These are phyloP conservation scores for Alternaria panax DNA, from an alignment of 2,329 filamentous ascomycete species.

Conservation along the genomic window DNA sequence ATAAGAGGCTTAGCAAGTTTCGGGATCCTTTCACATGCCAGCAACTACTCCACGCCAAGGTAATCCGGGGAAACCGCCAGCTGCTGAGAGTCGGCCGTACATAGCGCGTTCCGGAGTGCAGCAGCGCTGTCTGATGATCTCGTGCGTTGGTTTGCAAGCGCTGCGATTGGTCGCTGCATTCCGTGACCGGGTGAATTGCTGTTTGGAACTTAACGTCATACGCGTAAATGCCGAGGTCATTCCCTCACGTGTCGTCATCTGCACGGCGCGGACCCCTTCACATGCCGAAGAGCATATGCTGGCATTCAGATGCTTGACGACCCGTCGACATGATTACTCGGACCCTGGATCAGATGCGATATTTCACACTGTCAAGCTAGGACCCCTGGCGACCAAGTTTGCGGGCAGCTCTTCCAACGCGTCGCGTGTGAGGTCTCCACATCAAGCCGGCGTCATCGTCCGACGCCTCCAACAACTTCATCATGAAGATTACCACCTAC, in stretches of 20 bases:
- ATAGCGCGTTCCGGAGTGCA: constrained; percentile 30
- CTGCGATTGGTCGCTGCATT: constrained; percentile 36
- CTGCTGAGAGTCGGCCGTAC: constrained; percentile 36
- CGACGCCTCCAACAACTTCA: not conserved
- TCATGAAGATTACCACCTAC: not conserved
- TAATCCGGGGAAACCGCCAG: constrained; percentile 30
- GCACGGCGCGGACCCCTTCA: constrained; percentile 7
- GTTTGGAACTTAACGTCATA: constrained; percentile 41
- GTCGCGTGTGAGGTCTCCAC: constrained; percentile 16
- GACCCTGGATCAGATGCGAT: not conserved
- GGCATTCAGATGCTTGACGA: constrained; percentile 19
- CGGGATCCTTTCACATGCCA: constrained; percentile 49
- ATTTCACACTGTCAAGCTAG: not conserved
- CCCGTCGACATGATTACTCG: not conserved
- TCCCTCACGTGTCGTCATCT: constrained; percentile 21
- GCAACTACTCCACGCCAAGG: constrained; percentile 36
- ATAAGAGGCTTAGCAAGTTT: constrained; percentile 29
- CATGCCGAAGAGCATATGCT: constrained; percentile 22
- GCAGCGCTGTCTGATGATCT: constrained; percentile 34
- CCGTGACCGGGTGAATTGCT: constrained; percentile 33
- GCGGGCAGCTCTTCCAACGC: not conserved
- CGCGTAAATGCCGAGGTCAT: constrained; percentile 38
- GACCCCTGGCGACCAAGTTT: not conserved
- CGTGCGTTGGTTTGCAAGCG: constrained; percentile 34
- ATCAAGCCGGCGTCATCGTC: constrained; percentile 9